Evolutionary conservation across 352 stramenopile species (phyloP).

Genomic region (Plasmopara muralis): DNA sequence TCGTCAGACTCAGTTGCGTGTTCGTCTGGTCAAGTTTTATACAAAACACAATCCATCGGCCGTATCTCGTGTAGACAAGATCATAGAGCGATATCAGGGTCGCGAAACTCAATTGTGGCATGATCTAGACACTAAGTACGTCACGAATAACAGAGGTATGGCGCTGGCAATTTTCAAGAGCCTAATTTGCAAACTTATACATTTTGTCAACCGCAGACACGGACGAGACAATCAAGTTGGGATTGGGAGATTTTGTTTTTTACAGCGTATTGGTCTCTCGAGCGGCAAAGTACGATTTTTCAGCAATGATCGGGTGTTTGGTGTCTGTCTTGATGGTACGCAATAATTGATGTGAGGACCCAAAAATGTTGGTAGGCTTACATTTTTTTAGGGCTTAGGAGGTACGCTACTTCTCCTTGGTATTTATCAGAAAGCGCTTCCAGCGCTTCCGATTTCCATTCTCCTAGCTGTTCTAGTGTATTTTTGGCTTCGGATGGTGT

Average conservation of each 20-base stretch:
- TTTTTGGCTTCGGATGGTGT: conserved; percentile 72
- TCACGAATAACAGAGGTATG: conserved; percentile 44
- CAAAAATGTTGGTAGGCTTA: conserved; percentile 4
- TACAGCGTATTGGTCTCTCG: conserved; percentile 97
- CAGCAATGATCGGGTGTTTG: conserved; percentile 91
- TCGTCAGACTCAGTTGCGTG: conserved; percentile 26
- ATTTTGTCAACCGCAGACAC: conserved; percentile 26
- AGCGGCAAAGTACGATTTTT: conserved; percentile 94
- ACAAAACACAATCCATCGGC: conserved; percentile 54
- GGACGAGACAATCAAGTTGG: conserved; percentile 89
- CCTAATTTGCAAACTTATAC: no score
- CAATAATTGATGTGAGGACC: not conserved
- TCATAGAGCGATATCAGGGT: conserved; percentile 68
- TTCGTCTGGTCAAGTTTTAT: conserved; percentile 62
- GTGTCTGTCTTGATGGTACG: conserved; percentile 90
- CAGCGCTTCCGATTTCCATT: conserved; percentile 94
- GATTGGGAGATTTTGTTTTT: conserved; percentile 99
- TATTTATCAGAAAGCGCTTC: conserved; percentile 93
- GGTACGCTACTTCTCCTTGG: conserved; percentile 94
- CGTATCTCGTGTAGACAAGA: conserved; percentile 58
- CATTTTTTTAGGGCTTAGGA: conserved; percentile 68
- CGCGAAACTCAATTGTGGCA: conserved; percentile 73
- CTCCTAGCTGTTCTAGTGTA: conserved; percentile 68
- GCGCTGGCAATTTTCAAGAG: not conserved
- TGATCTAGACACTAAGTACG: conserved; percentile 72